Base-by-base conservation (phyloP, 371 early-diverging fungal species). In the Mortierella sp. region DNA sequence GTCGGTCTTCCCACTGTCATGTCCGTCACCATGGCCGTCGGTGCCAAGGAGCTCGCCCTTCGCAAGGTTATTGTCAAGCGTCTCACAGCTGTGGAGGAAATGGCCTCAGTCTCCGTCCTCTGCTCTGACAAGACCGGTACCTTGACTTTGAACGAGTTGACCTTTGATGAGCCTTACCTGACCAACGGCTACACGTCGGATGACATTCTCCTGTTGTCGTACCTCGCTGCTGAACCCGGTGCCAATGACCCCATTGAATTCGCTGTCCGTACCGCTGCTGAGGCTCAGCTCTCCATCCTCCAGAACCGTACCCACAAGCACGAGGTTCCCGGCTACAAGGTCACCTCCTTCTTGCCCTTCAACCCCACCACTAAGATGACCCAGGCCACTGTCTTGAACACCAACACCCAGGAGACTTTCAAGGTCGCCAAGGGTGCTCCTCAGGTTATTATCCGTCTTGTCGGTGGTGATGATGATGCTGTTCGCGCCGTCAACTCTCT, bases 51-150 rank as follows among this genome's bases (percentile, higher is more conserved):
- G 81, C 84, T 98, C 53, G 95, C 98, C 24, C 86, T 87, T 52
- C 93, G 94, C 72, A 83, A 96, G 82, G 98, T 96, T 47, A 95
- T 98, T 74, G 94, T 98, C 58, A 96, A 96, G 84, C 91, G 95
- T 54, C 85, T 98, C 34, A 91, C 96, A 14, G 95, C 96, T 45
- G 95, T 97, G 19, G 99, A 98, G 83, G 95, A 95, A 67, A 83
- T 98, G 66, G 97, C 96, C 7, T 95, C 96, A 1, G 95, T 95
- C 21, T 95, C 47, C 54, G 91, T 96, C 38, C 89, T 98, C 24
- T 97, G 96, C 83, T 95, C 96, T 7, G 99, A 98, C 83, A 98
- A 93, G 82, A 98, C 99, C 9, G 99, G 98, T 58, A 98, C 98
- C n/a, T 85, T 98, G 51, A 98, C 98, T 13, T 83, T 92, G 19